Percentiles rank a stretch among this genome's conserved stretches.
phyloP scores from a whole-genome alignment of 257 asterid species.

The Solanum lycopersicoides region DNA sequence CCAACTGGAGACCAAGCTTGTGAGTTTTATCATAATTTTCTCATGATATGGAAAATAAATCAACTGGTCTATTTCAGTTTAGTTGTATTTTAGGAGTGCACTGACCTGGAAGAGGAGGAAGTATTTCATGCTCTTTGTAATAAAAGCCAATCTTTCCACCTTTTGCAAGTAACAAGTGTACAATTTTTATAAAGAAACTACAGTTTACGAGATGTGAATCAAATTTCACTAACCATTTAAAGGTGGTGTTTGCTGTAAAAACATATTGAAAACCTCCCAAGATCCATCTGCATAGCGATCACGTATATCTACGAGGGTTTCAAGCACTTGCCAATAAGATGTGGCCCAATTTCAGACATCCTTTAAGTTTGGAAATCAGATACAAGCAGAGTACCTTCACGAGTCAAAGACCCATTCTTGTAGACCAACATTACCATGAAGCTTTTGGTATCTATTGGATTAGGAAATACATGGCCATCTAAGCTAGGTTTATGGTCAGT shows the following conservation, averaged over 20 bases:
- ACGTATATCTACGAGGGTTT: constrained; percentile 47
- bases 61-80: not conserved
- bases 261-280: constrained; percentile 67
- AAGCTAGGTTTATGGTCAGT: constrained; percentile 61
- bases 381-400: constrained; percentile 58
- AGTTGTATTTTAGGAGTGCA: not conserved
- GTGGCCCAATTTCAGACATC: not conserved
- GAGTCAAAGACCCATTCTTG: constrained; percentile 90
- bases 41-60: not conserved
- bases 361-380: not conserved
- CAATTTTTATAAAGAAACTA: not conserved
- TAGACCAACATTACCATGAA: constrained; percentile 91
- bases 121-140: constrained; percentile 83
- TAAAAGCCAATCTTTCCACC: constrained; percentile 94
- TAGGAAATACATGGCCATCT: constrained; percentile 93
- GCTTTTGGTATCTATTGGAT: constrained; percentile 72
- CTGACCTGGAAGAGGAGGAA: constrained; percentile 90
- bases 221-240: constrained; percentile 49
- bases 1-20: constrained; percentile 47
- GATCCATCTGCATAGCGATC: constrained; percentile 64
- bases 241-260: constrained; percentile 59
- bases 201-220: not conserved
- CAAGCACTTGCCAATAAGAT: not conserved
- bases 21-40: not conserved
- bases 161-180: constrained; percentile 7